phyloP scores from a whole-genome alignment of 352 stramenopile species.

The Phytopythium aichiense region DNA sequence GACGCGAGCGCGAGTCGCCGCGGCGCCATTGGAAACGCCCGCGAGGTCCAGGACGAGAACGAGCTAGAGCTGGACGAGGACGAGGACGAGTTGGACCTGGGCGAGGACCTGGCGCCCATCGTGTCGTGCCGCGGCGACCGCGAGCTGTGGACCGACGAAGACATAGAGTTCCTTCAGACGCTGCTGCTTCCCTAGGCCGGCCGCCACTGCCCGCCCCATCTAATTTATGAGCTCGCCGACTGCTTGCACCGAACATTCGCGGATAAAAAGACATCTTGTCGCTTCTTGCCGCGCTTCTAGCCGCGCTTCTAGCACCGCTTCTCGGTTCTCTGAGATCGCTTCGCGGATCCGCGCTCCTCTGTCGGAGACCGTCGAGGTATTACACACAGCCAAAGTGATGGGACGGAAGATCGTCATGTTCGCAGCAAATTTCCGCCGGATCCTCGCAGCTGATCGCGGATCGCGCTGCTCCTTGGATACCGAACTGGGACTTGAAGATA shows the following conservation, averaged over 20 bases:
- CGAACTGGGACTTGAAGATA: no score
- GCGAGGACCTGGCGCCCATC: constrained; percentile 42
- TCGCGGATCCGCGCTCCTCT: no score
- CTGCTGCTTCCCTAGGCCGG: constrained; percentile 50
- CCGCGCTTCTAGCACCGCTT: not conserved
- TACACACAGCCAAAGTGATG: not conserved
- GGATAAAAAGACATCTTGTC: not conserved
- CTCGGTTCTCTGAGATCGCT: no score
- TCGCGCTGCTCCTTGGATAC: no score
- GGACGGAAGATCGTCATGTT: not conserved
- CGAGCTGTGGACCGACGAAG: constrained; percentile 74
- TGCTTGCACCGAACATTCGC: not conserved
- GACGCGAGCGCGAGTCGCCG: not conserved
- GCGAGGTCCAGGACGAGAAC: constrained; percentile 1
- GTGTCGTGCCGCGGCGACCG: constrained; percentile 38
- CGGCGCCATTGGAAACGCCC: constrained; percentile 7
- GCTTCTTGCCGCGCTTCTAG: no score
- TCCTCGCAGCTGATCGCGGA: no score
- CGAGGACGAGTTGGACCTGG: constrained; percentile 26
- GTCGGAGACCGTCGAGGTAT: not conserved
- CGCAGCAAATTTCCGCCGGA: no score
- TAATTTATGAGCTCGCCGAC: constrained; percentile 1
- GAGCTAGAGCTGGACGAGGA: constrained; percentile 14
- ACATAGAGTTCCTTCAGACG: constrained; percentile 78
- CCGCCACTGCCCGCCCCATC: no score